Base-by-base conservation (phyloP, 306 rosid genomes). In the Amphicarpaea edgeworthii region DNA sequence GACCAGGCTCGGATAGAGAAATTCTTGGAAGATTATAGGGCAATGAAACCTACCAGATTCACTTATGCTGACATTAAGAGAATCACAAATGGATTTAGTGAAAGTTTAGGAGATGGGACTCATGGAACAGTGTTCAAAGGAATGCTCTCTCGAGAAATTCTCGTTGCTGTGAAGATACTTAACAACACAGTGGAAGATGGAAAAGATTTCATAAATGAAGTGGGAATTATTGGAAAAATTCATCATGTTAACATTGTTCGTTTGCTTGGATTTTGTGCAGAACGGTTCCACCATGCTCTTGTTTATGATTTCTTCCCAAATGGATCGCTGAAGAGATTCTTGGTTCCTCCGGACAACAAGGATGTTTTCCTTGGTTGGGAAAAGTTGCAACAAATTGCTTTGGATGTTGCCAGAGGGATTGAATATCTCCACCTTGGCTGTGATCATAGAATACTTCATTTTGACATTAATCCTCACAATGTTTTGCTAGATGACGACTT, bases 181-280 rank as follows among this genome's bases (percentile, higher is more conserved):
- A 83, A 70, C 15, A 61, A 43, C 0, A 46, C 75, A 19, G 67
- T 70, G 2, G 50, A 28, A 7, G 75, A 86, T 23, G 85, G 84
- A 0, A 67, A 86, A 16, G 90, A 81, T 49, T 86, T 86, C 49
- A 83, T 86, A 2, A 86, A 83, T 34, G 87, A 86, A 64, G 85
- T 86, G 8, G 72, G 86, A 21, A 68, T 51, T 1, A 76, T 83
- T 17, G 85, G 85, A 2, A 69, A 37, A 65, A 78, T 86, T 17
- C 87, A 86, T 19, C 85, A 86, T 12, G 65, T 83, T 17, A 79
- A 86, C 21, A 70, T 86, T 23, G 82, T 70, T 70, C 84, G 62
- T 6, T 23, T 55, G 62, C 62, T 55, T 11, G 62, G 62, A 21
- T 55, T 9, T 16, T 55, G 62, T 1, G 62, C 62, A 3, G 62